Conservation (phyloP, 2,329 filamentous ascomycete genomes). For the Podosphaera aphanis region DNA sequence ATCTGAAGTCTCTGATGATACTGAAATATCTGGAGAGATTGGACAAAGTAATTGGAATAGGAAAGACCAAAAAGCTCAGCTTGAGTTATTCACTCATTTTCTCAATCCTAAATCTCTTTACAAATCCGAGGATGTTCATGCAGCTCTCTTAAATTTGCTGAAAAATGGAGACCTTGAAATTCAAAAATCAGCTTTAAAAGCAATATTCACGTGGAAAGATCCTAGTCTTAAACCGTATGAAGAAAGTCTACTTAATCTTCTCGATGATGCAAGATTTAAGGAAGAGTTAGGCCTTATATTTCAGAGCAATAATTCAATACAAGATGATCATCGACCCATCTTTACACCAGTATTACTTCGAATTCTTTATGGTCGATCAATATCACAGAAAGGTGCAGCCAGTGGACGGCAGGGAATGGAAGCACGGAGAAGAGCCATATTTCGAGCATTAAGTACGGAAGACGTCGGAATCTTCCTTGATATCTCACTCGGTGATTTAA, state of each 20-base stretch:
- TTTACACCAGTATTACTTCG: constrained; percentile 73
- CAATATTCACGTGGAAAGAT: constrained; percentile 74
- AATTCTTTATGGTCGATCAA: constrained; percentile 70
- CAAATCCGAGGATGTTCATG: constrained; percentile 51
- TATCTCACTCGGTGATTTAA: constrained; percentile 54
- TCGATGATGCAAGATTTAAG: constrained; percentile 79
- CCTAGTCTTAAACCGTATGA: constrained; percentile 53
- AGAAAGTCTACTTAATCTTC: constrained; percentile 62
- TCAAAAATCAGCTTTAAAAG: constrained; percentile 65
- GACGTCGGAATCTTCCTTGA: constrained; percentile 65
- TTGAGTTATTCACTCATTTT: constrained; percentile 66
- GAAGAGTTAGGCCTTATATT: constrained; percentile 85
- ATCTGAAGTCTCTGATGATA: constrained; percentile 15
- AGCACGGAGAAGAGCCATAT: constrained; percentile 54
- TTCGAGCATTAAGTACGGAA: constrained; percentile 51
- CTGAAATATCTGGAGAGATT: constrained; percentile 10
- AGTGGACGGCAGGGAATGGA: constrained; percentile 64
- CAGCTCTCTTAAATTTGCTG: constrained; percentile 49
- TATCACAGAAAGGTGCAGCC: constrained; percentile 54
- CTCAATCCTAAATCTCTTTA: constrained; percentile 68
- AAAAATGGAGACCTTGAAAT: constrained; percentile 78
- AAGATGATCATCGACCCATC: constrained; percentile 43
- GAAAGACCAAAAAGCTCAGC: constrained; percentile 62
- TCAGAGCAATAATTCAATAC: constrained; percentile 49
- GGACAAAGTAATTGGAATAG: constrained; percentile 37